phyloP scores from a whole-genome alignment of 805 yeast species.

The Yarrowia sp. region DNA sequence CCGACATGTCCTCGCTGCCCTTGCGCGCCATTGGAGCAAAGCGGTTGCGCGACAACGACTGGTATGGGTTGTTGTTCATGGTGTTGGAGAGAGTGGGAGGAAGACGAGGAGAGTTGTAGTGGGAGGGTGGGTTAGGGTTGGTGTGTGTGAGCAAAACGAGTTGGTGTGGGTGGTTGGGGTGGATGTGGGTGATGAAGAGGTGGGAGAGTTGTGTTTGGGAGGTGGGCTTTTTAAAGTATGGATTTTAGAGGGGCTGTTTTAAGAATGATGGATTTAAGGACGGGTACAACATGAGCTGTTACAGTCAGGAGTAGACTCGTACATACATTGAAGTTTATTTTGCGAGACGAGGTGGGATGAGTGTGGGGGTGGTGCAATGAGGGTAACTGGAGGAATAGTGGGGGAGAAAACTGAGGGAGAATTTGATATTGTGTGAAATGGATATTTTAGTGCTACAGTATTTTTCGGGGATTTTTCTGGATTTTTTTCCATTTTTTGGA shows the following conservation, averaged over 20 bases:
- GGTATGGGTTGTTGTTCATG: slow-evolving; percentile 24
- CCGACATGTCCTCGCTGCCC: slow-evolving; percentile 18
- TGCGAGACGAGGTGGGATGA: no score
- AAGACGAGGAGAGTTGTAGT: neutral
- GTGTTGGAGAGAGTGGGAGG: neutral
- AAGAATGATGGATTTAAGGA: neutral
- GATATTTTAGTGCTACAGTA: no score
- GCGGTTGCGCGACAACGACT: slow-evolving; percentile 25
- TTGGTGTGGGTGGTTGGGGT: neutral
- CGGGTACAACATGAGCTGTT: no score
- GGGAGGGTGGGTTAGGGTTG: neutral
- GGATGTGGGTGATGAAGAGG: neutral
- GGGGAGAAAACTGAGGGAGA: neutral
- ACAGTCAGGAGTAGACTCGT: neutral
- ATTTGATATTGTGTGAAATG: no score
- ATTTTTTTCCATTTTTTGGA: no score
- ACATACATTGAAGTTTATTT: neutral
- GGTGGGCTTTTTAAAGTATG: neutral
- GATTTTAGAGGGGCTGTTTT: neutral
- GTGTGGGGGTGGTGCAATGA: no score
- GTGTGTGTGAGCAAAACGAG: neutral
- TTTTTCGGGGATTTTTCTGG: no score
- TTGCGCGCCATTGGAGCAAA: slow-evolving; percentile 16
- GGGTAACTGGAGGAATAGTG: neutral
- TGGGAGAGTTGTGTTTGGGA: neutral